Evolutionary conservation across 345 rosid genomes (phyloP).

Genomic region (Populus tremula): DNA sequence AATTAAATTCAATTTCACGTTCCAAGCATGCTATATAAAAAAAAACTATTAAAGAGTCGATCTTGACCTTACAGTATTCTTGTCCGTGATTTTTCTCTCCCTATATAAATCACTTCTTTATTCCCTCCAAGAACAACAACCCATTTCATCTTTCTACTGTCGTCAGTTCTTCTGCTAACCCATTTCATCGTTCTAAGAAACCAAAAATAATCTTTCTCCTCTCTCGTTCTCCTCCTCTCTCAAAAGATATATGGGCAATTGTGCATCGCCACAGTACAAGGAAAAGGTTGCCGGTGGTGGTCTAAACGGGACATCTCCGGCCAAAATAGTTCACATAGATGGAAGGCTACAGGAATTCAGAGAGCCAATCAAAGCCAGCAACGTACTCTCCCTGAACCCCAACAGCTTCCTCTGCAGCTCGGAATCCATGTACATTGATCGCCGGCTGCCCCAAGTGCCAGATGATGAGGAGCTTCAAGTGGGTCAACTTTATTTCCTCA

Average conservation of each 20-base stretch:
- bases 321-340: conserved; percentile 35
- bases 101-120: background rate
- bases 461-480: conserved; percentile 41
- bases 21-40: too few relatives aligned
- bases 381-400: conserved; percentile 31
- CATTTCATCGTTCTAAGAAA: too few relatives aligned
- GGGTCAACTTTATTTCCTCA: conserved; percentile 46
- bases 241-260: conserved; percentile 34
- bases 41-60: background rate
- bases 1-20: too few relatives aligned
- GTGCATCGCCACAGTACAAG: conserved; percentile 30
- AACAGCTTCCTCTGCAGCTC: conserved; percentile 44
- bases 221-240: background rate
- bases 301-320: conserved; percentile 21
- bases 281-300: background rate
- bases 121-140: background rate
- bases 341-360: conserved; percentile 39
- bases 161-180: background rate
- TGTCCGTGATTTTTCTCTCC: background rate
- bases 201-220: background rate
- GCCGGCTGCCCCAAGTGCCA: conserved; percentile 15
- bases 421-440: conserved; percentile 38
- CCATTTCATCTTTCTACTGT: background rate
- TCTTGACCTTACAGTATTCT: background rate
- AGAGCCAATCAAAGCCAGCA: conserved; percentile 34